These are phyloP conservation scores for Diaporthe aspalathi DNA, from an alignment of 2,329 filamentous ascomycete genomes.

Conservation along the genomic window DNA sequence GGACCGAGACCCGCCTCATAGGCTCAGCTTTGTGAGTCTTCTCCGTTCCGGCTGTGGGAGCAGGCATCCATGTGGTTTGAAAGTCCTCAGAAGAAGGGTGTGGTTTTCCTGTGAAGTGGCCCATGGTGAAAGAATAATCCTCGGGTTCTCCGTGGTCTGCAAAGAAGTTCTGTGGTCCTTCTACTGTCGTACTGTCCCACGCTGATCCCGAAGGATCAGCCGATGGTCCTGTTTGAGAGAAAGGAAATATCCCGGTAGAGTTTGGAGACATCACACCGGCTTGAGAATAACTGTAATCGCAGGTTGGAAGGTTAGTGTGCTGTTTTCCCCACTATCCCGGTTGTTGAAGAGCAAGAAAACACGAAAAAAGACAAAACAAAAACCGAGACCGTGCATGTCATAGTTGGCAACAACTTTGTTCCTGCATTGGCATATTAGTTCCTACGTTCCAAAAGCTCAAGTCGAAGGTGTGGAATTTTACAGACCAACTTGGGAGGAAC, in stretches of 20 bases:
- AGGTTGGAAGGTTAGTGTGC: constrained; percentile 66
- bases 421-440: constrained; percentile 56
- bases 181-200: constrained; percentile 65
- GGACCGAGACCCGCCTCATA: constrained; percentile 59
- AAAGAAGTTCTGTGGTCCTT: constrained; percentile 71
- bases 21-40: constrained; percentile 54
- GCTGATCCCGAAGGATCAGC: constrained; percentile 63
- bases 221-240: constrained; percentile 70
- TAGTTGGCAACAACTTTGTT: constrained; percentile 68
- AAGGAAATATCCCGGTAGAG: constrained; percentile 66
- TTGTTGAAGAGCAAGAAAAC: constrained; percentile 39
- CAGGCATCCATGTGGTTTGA: constrained; percentile 58
- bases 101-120: constrained; percentile 65
- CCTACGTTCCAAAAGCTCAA: constrained; percentile 23
- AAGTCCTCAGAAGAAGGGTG: constrained; percentile 58
- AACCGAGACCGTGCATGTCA: constrained; percentile 48
- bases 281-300: constrained; percentile 68
- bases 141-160: constrained; percentile 65
- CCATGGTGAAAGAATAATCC: constrained; percentile 65
- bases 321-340: constrained; percentile 59
- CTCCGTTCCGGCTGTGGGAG: constrained; percentile 51
- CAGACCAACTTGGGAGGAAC: constrained; percentile 51
- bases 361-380: constrained; percentile 46
- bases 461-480: constrained; percentile 46
- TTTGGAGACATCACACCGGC: constrained; percentile 63